Conservation (phyloP, 768 basidiomycete species). For the Piloderma croceum region DNA sequence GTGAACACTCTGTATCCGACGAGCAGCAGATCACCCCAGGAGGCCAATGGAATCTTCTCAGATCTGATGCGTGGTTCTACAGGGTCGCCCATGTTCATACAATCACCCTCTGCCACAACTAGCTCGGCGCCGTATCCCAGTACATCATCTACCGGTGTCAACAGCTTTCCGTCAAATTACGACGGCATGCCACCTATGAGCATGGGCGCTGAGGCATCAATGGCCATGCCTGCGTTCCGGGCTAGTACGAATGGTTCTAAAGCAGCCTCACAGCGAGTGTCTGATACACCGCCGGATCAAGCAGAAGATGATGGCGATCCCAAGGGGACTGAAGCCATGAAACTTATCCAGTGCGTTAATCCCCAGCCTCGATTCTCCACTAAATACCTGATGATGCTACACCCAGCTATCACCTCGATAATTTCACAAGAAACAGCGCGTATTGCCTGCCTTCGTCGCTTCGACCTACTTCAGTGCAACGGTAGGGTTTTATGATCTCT, state of each 20-base stretch:
- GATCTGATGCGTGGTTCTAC: conserved; percentile 51
- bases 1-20: conserved; percentile 41
- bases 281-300: conserved; percentile 35
- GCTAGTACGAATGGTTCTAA: conserved; percentile 24
- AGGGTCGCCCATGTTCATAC: conserved; percentile 60
- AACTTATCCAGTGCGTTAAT: conserved; percentile 71
- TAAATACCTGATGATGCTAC: conserved; percentile 1
- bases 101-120: conserved; percentile 35
- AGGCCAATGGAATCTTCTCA: conserved; percentile 48
- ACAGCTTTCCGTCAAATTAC: conserved; percentile 36
- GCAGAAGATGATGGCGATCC: conserved; percentile 64
- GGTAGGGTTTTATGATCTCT: conserved; percentile 42
- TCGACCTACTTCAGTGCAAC: conserved; percentile 83
- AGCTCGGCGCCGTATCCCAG: conserved; percentile 37
- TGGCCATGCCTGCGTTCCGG: conserved; percentile 47
- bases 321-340: conserved; percentile 73
- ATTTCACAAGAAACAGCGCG: conserved; percentile 76
- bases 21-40: conserved; percentile 36
- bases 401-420: conserved; percentile 80
- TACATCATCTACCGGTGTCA: conserved; percentile 31
- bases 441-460: conserved; percentile 88
- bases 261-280: conserved; percentile 20
- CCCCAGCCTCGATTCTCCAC: too few species aligned
- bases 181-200: conserved; percentile 58
- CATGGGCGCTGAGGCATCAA: conserved; percentile 50